phyloP scores from a whole-genome alignment of 2,329 filamentous ascomycete species.

The Botryosphaeria agaves region DNA sequence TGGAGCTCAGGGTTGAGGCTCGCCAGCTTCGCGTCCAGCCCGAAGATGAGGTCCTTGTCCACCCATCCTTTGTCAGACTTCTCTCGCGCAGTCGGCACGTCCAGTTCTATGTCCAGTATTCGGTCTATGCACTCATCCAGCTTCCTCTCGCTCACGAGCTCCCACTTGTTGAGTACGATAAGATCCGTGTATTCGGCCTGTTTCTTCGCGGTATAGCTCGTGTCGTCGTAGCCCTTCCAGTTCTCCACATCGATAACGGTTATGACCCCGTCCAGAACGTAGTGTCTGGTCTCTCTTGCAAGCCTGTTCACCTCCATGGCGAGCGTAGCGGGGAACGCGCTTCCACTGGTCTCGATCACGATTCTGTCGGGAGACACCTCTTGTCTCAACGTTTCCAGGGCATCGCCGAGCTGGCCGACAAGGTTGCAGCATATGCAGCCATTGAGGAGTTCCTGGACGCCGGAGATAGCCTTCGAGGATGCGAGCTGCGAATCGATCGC shows the following conservation, averaged over 20 bases:
- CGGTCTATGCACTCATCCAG: constrained; percentile 66
- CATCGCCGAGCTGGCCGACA: constrained; percentile 73
- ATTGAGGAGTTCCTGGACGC: constrained; percentile 83
- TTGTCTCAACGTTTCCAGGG: constrained; percentile 54
- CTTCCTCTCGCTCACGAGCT: constrained; percentile 51
- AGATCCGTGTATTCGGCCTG: constrained; percentile 84
- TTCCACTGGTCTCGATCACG: constrained; percentile 83
- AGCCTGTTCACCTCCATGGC: constrained; percentile 81
- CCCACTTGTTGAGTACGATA: constrained; percentile 90
- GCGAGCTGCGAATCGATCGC: constrained; percentile 76
- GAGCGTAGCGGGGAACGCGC: constrained; percentile 65
- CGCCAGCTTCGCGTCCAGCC: constrained; percentile 61
- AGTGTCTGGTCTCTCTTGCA: constrained; percentile 48
- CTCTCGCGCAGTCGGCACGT: constrained; percentile 56
- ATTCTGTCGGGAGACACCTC: constrained; percentile 58
- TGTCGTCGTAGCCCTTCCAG: constrained; percentile 85
- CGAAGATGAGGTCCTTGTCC: constrained; percentile 63
- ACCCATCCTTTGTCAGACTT: constrained; percentile 74
- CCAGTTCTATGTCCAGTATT: constrained; percentile 63
- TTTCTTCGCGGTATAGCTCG: constrained; percentile 70
- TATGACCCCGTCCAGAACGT: constrained; percentile 71
- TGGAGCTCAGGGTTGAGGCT: constrained; percentile 14
- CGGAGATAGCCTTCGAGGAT: constrained; percentile 62
- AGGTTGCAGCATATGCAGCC: constrained; percentile 99
- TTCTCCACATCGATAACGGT: constrained; percentile 90